Evolutionary conservation across 2,329 filamentous ascomycete genomes (phyloP), one percentile per base, ranked within the genome.

Genomic region (Talaromyces sp.): DNA sequence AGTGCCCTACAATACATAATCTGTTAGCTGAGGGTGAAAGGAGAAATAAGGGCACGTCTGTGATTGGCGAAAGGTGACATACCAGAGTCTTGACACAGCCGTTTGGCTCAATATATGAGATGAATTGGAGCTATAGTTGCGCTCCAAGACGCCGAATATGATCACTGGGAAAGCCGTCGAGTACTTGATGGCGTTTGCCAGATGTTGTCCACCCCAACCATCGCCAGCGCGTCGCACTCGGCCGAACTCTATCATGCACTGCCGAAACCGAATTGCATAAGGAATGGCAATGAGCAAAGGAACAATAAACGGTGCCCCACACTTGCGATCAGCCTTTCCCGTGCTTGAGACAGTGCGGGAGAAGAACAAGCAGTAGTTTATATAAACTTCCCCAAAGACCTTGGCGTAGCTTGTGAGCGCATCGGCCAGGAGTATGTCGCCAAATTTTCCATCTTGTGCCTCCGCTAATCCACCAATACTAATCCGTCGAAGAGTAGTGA

Each of bases 181-280:
- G 76, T 99, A 99, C 77, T 99, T 99, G 69, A 92, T 78, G 10
- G 93, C 93, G 81, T 99, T 99, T 73, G 92, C 92, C 32, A 97
- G 81, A 75, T 97, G 92, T 73, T 93, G 90, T 5, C 90, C 90
- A 32, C 90, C 92, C 87, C 88, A 92, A 33, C 88, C 90, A 33
- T 77, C 78, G 28, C 74, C 71, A 70, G 80, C 66, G 81, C 83
- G 71, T 55, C 84, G 81, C 28, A 93, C 90, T 55, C 93, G 88
- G 32, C 84, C 71, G 73, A 91, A 96, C 75, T 98, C 95, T 64
- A 90, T 96, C 65, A 97, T 75, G 75, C 95, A 99, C 78, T 99
- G 95, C 55, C 93, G 85, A 44, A 99, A 80, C 3, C 95, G 93
- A 66, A 97, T 96, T 59, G 91, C 73, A 68, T 87, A 95, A 1